Conservation (phyloP, 1,284 basidiomycete genomes). For the Cystobasidiaceae sp. region DNA sequence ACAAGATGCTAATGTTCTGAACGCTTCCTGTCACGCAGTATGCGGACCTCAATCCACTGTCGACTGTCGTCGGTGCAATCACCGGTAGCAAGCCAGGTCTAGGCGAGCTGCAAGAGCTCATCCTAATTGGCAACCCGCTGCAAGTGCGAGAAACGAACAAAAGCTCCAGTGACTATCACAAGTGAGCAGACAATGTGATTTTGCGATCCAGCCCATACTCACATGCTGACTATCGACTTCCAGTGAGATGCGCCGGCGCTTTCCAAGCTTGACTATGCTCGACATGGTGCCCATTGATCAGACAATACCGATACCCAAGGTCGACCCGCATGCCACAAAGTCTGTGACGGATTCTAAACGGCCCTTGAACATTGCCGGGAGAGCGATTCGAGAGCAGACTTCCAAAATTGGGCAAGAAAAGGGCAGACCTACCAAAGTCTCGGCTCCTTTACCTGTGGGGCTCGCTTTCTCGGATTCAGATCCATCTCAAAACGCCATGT, state of each 20-base stretch:
- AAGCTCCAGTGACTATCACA: conserved; percentile 59
- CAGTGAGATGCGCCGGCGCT: conserved; percentile 67
- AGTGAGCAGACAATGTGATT: conserved; percentile 52
- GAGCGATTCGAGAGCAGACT: not conserved
- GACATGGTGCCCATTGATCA: conserved; percentile 64
- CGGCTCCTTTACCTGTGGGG: conserved; percentile 68
- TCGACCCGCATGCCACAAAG: conserved; percentile 6
- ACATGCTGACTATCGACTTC: conserved; percentile 35
- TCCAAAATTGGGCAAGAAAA: not conserved
- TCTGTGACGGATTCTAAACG: conserved; percentile 63
- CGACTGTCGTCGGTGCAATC: conserved; percentile 22
- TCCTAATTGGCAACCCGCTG: conserved; percentile 74
- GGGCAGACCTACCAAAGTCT: conserved; percentile 41
- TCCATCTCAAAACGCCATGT: conserved; percentile 60
- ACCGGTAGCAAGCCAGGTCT: conserved; percentile 45
- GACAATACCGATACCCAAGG: conserved; percentile 34
- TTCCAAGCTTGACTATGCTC: conserved; percentile 63
- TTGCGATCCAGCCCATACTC: conserved; percentile 16
- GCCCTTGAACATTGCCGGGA: conserved; percentile 53
- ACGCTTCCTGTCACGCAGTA: not conserved
- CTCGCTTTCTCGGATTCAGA: conserved; percentile 62
- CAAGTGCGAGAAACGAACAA: conserved; percentile 59
- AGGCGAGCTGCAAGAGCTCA: conserved; percentile 63
- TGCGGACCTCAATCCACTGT: conserved; percentile 26
- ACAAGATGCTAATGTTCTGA: conserved; percentile 48